phyloP scores from a whole-genome alignment of 2,329 filamentous ascomycete species.

The Pseudonectria buxi region DNA sequence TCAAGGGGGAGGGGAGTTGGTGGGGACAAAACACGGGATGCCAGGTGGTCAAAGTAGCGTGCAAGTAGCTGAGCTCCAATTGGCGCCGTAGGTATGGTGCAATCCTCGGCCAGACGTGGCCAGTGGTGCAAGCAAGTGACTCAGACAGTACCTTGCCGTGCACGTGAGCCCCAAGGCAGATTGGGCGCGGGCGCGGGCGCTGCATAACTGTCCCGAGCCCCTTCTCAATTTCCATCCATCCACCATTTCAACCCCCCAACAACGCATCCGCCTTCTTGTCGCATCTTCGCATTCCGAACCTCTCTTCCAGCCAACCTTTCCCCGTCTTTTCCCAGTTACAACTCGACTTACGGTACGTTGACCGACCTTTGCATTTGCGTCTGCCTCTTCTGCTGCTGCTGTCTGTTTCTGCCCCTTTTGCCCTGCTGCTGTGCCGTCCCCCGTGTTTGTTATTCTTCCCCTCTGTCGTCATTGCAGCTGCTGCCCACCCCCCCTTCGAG shows the following conservation, averaged over 20 bases:
- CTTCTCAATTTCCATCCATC: slow-evolving; percentile 26
- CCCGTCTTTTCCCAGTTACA: not conserved
- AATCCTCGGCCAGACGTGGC: too few species aligned
- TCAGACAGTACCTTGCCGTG: slow-evolving; percentile 1
- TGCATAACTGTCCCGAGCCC: slow-evolving; percentile 18
- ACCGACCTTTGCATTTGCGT: slow-evolving; percentile 13
- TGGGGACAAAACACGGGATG: too few species aligned
- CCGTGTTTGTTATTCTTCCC: slow-evolving; percentile 10
- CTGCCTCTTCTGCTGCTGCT: slow-evolving; percentile 22
- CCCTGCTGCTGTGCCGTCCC: slow-evolving; percentile 11
- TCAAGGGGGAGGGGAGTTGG: too few species aligned
- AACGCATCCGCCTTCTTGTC: slow-evolving; percentile 24
- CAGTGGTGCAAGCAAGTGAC: too few species aligned
- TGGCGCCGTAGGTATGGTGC: too few species aligned
- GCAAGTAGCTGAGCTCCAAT: too few species aligned
- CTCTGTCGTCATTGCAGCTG: slow-evolving; percentile 35
- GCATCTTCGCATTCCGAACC: slow-evolving; percentile 6
- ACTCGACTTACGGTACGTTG: not conserved
- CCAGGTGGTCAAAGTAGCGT: too few species aligned
- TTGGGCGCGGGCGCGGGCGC: slow-evolving; percentile 3
- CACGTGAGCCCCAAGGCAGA: slow-evolving; percentile 3
- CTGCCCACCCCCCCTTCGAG: slow-evolving; percentile 15
- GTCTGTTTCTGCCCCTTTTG: slow-evolving; percentile 18
- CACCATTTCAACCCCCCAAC: slow-evolving; percentile 28
- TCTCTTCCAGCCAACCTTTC: slow-evolving; percentile 1